These are phyloP conservation scores for Coprinopsis marcescibilis DNA, from an alignment of 768 basidiomycete species.

Conservation along the genomic window DNA sequence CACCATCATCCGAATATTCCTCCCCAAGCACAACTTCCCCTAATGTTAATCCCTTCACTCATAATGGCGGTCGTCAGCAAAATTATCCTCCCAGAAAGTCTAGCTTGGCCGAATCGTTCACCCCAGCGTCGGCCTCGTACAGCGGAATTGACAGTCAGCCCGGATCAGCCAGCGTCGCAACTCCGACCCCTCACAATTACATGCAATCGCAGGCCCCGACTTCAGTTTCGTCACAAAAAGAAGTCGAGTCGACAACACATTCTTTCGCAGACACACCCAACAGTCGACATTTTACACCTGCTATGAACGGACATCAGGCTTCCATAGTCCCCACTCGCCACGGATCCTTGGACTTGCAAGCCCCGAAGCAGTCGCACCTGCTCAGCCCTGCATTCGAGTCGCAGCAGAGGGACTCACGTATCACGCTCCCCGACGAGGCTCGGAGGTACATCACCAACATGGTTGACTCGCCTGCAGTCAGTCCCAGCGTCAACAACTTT, in stretches of 20 bases:
- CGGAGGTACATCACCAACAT: slow-evolving; percentile 65
- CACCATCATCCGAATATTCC: slow-evolving; percentile 6
- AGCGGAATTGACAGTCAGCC: not conserved
- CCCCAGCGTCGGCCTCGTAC: not conserved
- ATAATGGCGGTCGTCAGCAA: slow-evolving; percentile 1
- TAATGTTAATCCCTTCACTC: not conserved
- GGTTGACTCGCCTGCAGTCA: slow-evolving; percentile 56
- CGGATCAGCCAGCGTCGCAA: slow-evolving; percentile 6
- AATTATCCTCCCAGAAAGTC: slow-evolving; percentile 2
- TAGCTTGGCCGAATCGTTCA: slow-evolving; percentile 2
- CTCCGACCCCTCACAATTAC: slow-evolving; percentile 8
- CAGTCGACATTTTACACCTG: no score
- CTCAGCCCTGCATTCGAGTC: slow-evolving; percentile 29
- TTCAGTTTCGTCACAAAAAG: slow-evolving; percentile 6
- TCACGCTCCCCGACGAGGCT: slow-evolving; percentile 74
- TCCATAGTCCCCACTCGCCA: slow-evolving; percentile 15
- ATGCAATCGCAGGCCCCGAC: slow-evolving; percentile 2
- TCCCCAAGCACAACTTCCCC: no score
- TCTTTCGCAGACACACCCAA: not conserved
- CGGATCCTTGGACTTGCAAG: slow-evolving; percentile 17
- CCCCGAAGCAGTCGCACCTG: slow-evolving; percentile 21
- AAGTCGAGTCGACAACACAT: not conserved
- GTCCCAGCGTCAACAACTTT: slow-evolving; percentile 41
- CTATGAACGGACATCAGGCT: no score
- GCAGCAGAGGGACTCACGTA: slow-evolving; percentile 54